phyloP scores from a whole-genome alignment of 139 green algal species.

The Tetradesmus lagerheimii region DNA sequence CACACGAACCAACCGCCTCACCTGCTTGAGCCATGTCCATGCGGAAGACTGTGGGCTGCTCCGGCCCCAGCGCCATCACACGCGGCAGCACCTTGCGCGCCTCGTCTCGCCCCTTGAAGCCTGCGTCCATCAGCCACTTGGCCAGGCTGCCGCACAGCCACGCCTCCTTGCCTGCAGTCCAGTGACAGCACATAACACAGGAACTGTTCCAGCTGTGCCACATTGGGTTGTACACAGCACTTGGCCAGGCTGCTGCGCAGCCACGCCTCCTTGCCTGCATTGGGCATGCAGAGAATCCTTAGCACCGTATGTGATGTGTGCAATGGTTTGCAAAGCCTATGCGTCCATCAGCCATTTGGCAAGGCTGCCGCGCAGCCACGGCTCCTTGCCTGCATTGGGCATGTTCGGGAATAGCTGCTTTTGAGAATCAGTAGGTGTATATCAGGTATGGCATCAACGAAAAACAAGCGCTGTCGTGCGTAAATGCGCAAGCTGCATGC shows the following conservation, averaged over 20 bases:
- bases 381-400: not conserved
- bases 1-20: too few species aligned
- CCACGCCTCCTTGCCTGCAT: not conserved
- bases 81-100: conserved; percentile 3
- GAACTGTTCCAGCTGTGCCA: too few species aligned
- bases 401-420: too few species aligned
- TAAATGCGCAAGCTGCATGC: too few species aligned
- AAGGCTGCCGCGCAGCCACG: not conserved
- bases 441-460: too few species aligned
- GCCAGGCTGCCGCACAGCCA: conserved; percentile 21
- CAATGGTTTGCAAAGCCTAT: too few species aligned
- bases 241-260: conserved; percentile 20
- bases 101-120: conserved; percentile 5
- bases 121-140: conserved; percentile 34
- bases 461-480: too few species aligned
- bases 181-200: too few species aligned
- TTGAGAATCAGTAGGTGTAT: too few species aligned
- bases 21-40: conserved; percentile 42
- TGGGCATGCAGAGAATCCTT: too few species aligned
- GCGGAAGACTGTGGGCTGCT: conserved; percentile 34
- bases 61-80: conserved; percentile 3
- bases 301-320: too few species aligned
- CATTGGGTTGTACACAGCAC: too few species aligned
- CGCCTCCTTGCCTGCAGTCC: not conserved
- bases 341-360: conserved; percentile 36